Evolutionary conservation across 2,329 filamentous ascomycete genomes (phyloP).

Genomic region (Trichoderma sp.): DNA sequence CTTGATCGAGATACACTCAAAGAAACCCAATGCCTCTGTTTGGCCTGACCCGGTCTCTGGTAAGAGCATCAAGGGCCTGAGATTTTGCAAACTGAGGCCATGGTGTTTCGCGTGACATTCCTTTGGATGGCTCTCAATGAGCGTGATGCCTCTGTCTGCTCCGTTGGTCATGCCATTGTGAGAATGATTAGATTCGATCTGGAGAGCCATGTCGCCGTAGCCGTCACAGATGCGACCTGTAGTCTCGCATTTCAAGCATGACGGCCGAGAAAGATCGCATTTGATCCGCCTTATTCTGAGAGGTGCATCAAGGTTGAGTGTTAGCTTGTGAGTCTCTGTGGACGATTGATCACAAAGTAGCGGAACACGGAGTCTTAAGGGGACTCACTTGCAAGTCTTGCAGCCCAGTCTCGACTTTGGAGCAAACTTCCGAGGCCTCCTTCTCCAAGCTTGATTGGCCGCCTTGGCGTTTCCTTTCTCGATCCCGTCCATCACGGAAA

Average conservation of each 20-base stretch:
- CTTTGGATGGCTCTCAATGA: neutral
- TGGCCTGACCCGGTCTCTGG: neutral
- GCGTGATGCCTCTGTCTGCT: neutral
- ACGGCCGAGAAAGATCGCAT: constrained; percentile 9
- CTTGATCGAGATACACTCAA: constrained; percentile 12
- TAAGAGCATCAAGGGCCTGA: constrained; percentile 8
- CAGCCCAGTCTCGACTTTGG: constrained; percentile 18
- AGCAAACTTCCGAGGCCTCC: constrained; percentile 16
- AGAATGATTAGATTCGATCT: neutral
- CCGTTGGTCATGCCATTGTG: neutral
- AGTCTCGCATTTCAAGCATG: constrained; percentile 4
- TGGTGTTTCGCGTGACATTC: neutral
- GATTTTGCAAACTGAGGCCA: neutral
- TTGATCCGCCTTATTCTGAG: constrained; percentile 6
- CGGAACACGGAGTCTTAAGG: neutral
- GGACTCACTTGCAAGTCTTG: constrained; percentile 19
- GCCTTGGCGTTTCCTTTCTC: neutral
- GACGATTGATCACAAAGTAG: neutral
- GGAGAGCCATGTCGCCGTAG: neutral
- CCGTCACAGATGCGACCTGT: constrained; percentile 10
- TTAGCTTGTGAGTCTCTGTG: neutral
- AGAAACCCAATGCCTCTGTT: neutral
- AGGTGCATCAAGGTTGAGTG: neutral
- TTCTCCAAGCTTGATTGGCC: constrained; percentile 15
- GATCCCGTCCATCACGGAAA: neutral